phyloP scores from a whole-genome alignment of 2,329 filamentous ascomycete species.

The Moelleriella libera region DNA sequence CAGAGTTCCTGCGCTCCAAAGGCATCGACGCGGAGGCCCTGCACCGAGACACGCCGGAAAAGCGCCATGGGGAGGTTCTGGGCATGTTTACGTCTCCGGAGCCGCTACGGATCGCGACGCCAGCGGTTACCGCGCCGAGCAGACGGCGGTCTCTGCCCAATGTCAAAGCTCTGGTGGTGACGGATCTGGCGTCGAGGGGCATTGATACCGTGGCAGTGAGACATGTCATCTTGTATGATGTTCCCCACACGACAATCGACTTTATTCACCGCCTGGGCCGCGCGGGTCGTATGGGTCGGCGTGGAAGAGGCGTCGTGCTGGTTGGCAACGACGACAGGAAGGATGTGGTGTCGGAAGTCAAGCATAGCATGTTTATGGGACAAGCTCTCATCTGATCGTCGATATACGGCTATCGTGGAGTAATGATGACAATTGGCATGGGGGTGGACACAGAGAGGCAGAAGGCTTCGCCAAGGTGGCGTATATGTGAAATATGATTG shows the following conservation, averaged over 20 bases:
- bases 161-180: constrained; percentile 85
- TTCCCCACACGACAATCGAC: constrained; percentile 95
- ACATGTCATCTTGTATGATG: constrained; percentile 88
- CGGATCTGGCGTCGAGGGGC: constrained; percentile 80
- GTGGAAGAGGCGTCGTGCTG: constrained; percentile 79
- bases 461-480: background rate
- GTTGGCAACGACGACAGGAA: constrained; percentile 81
- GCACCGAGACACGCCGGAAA: constrained; percentile 69
- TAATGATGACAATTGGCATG: background rate
- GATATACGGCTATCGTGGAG: background rate
- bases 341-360: constrained; percentile 83
- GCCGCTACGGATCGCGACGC: constrained; percentile 20
- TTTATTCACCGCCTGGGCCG: constrained; percentile 93
- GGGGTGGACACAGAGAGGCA: too few relatives aligned
- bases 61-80: constrained; percentile 64
- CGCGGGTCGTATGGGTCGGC: constrained; percentile 81
- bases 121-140: constrained; percentile 10
- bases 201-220: constrained; percentile 88
- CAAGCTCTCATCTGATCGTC: constrained; percentile 53
- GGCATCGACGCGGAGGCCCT: constrained; percentile 80
- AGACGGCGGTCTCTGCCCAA: constrained; percentile 47
- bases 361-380: constrained; percentile 75
- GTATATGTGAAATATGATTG: background rate
- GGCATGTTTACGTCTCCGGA: constrained; percentile 52
- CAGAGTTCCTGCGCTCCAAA: constrained; percentile 65